Evolutionary conservation across 2,329 filamentous ascomycete species (phyloP), one percentile per base, ranked within the genome.

Genomic region (Exophiala sideris): DNA sequence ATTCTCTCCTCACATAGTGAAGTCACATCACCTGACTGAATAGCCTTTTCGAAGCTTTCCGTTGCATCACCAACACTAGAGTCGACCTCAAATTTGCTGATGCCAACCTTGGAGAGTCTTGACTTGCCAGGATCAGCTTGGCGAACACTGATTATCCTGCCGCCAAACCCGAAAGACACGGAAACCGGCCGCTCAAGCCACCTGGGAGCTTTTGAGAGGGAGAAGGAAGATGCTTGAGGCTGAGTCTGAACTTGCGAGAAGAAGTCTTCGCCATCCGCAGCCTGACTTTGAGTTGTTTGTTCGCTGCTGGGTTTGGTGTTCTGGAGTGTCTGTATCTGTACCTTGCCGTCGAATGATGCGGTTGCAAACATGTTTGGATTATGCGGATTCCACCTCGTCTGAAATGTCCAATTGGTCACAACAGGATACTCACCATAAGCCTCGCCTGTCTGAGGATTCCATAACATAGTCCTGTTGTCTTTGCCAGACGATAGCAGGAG

Each of bases 321-420:
- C 68, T 99, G 94, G 38, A 96, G 80, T 1, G 92, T 96, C 69
- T 96, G 92, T 41, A 99, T 78, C 1, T 88, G 86, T 59, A 99
- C 96, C 73, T 95, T 96, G 64, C 95, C 94, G 67, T 99, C 94
- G 63, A 97, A 97, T 2, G 92, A 95, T 8, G 95, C 94, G 14
- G 94, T 97, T 14, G 95, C 95, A 46, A 92, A 89, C 54, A 99
- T 79, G 67, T 86, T 89, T 9, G 94, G 92, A 71, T 99, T 96
- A 63, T 89, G 85, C 29, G 94, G 94, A 70, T 96, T 91, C 81
- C 95, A 97, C 58, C 87, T 83, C 4, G 94, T 96, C 68, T 92
- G 86, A 77, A 99, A 99, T 5, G 91, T 96, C 92, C 94, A 99
- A 72, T 97, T 99, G n/a, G 92, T 96, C 50, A 95, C 91, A 65